Percentiles rank a stretch among this genome's conserved stretches.
phyloP scores from a whole-genome alignment of 2,329 filamentous ascomycete species.

The Fusarium concolor region DNA sequence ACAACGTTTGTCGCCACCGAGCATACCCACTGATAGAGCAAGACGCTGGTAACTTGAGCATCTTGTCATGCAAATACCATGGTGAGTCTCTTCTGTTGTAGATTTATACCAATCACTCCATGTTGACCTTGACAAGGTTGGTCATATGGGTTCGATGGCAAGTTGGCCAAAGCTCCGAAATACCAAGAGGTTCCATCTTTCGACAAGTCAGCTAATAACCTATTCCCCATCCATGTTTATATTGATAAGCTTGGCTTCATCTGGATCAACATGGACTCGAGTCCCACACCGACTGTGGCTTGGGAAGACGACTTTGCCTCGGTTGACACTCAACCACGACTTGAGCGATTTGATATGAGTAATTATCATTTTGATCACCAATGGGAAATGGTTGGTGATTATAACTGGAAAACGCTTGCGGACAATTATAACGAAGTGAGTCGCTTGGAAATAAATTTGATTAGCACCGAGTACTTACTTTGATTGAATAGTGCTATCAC shows the following conservation, averaged over 20 bases:
- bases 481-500: conserved; percentile 74
- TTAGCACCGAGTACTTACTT: too few species aligned
- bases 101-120: too few species aligned
- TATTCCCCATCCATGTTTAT: background rate
- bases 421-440: conserved; percentile 69
- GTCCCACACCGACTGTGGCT: conserved; percentile 44
- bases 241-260: background rate
- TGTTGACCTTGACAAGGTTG: too few species aligned
- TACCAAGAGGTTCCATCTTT: background rate
- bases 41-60: background rate
- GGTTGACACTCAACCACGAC: conserved; percentile 58
- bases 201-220: background rate
- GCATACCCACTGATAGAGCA: background rate
- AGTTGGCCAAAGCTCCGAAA: background rate
- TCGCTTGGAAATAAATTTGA: too few species aligned
- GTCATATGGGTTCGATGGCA: background rate
- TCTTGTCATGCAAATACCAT: conserved; percentile 5
- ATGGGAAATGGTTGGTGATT: conserved; percentile 65
- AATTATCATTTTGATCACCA: conserved; percentile 67
- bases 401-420: conserved; percentile 69
- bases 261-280: background rate
- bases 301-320: conserved; percentile 64
- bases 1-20: background rate
- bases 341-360: conserved; percentile 56
- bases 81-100: too few species aligned